Base-by-base conservation (phyloP, 257 asterid species). In the Orobanche coerulescens region DNA sequence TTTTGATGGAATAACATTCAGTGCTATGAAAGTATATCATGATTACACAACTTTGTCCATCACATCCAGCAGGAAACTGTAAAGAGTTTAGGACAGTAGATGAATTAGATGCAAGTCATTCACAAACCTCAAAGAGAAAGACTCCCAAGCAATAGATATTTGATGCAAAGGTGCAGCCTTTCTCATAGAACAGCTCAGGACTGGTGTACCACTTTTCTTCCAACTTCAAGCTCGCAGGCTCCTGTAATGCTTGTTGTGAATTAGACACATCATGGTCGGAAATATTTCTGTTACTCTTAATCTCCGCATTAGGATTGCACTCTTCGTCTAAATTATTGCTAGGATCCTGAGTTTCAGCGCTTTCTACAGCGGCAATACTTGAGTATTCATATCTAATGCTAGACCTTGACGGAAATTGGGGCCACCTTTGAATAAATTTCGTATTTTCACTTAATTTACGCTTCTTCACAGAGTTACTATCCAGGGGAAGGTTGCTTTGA, bases 121-220 rank as follows among this genome's bases (percentile, higher is more conserved):
- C 60, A 65, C 95, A 74, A 71, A 92, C 98, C 96, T 93, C 98
- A 75, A 93, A 89, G 53, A 93, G 79, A 78, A 93, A 89, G 72
- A 93, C 81, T 52, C 98, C 98, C 72, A 93, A 77, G 70, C 82
- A 76, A 62, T 89, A 93, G 62, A 89, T 77, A 72, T 93, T 93
- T 43, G 97, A 86, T 30, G 98, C 72, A 76, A 83, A 72, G 13
- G 91, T 71, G 75, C 78, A 76, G 42, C 59, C 75, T 55, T 76
- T 78, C 74, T 62, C 90, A 26, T 33, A 66, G 40, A 73, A 66
- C 74, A 76, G 81, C 82, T 88, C 96, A 15, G 98, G 95, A 80
- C 91, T 76, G 60, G 84, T 63, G 70, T 89, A 93, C 98, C 98
- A 92, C 64, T 80, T 86, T 73, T 71, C 81, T 79, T 92, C 98